Base-by-base conservation (phyloP, 495 filamentous ascomycete species). In the Astrothelium macrocarpum region DNA sequence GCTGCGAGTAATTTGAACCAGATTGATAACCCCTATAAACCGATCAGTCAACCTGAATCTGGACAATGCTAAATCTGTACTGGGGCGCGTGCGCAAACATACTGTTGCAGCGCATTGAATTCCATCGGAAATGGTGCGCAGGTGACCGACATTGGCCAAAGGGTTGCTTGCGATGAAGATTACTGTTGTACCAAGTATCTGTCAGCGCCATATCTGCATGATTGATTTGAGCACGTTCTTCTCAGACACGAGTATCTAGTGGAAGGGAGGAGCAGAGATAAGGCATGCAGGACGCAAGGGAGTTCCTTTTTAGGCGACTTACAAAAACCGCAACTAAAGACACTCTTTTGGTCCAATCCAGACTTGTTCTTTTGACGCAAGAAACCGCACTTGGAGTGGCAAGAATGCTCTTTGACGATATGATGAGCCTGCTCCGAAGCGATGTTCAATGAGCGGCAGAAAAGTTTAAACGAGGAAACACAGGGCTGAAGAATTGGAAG, bases 101-200 rank as follows among this genome's bases (percentile, higher is more conserved):
- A 73, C 71, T 73, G 71, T 45, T 66, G 71, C 59, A 71, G 60
- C 61, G 67, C 68, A 71, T 73, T 70, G 67, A 70, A 71, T 70
- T 73, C 71, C 71, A 73, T 73, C 60, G 49, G 49, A 56, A 56
- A 29, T 28, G 49, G 2, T 29, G 49, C 49, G 49, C 49, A 56
- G 25, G 49, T 20, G 23, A 56, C 49, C 20, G 49, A 56, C 49
- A 56, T 56, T 56, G 49, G 49, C 25, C 49, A 26, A 56, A 56
- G 25, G 23, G 2, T 56, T 9, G 23, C 14, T n/a, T 49, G 18
- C 45, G 5, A n/a, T 0, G 5, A 20, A 49, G 25, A 56, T n/a
- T 3, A 56, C 49, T 56, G 49, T 56, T 28, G 7, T 16, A 56
- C 49, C 26, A 29, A 56, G 25, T 3, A 2, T 2, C 49, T 20